Base-by-base conservation (phyloP, 2,329 filamentous ascomycete species). In the Ophiognomonia clavigignenti-juglandacearum region DNA sequence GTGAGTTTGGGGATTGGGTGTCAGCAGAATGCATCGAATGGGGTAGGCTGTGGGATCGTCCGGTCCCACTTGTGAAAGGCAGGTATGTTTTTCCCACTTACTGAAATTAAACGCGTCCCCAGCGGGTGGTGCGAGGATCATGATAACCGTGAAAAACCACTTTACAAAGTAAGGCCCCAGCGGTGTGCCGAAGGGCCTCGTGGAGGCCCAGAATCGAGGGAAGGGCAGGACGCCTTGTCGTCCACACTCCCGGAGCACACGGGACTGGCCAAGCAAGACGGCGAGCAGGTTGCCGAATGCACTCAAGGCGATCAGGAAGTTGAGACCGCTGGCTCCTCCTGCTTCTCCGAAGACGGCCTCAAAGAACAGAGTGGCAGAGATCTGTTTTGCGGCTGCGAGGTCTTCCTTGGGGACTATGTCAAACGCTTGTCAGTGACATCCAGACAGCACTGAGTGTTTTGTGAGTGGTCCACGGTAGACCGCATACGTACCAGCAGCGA, bases 71-170 rank as follows among this genome's bases (percentile, higher is more conserved):
- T n/a, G n/a, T n/a, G n/a, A n/a, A n/a, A n/a, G n/a, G n/a, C n/a
- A n/a, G n/a, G n/a, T n/a, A n/a, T n/a, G n/a, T n/a, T n/a, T n/a
- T n/a, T n/a, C n/a, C 4, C 11, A 55, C 62, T 29, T 57, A 72
- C 75, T 66, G 56, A 84, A 84, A 52, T 78, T 77, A 59, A 84
- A 85, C 0, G 80, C 81, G 57, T 84, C 80, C 2, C 81, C 80
- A 0, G 78, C 75, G 0, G 81, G 82, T 1, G 78, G 72, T 0
- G 73, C 78, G 0, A 83, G 54, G 29, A 83, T 82, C 73, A 83
- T 79, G 31, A 83, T 53, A 2, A 78, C 53, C 0, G 80, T 83
- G 37, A 80, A 54, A 0, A 59, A 45, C 73, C 76, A 84, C 56
- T 80, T 78, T 3, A 83, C 51, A 1, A 72, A 45, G 53, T 82